A percentile compares a stretch with the other conserved stretches of the same genome.
Evolutionary conservation across 2,329 filamentous ascomycete species (phyloP).

Genomic region (Apiospora arundinis): DNA sequence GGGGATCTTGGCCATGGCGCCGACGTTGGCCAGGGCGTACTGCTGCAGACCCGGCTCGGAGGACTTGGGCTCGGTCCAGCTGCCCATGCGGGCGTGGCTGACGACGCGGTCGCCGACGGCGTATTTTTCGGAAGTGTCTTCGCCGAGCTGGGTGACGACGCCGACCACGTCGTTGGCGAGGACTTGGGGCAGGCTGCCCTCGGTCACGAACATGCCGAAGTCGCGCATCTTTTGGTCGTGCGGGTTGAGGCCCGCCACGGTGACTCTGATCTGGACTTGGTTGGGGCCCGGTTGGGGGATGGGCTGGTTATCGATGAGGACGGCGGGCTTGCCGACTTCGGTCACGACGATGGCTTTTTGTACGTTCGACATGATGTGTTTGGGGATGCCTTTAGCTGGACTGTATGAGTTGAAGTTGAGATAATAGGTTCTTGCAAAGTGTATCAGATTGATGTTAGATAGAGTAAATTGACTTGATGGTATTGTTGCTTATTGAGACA

Average conservation of each 20-base stretch:
- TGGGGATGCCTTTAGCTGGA: not conserved
- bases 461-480: not conserved
- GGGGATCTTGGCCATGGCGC: conserved; percentile 60
- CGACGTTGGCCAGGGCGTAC: conserved; percentile 95
- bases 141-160: conserved; percentile 37
- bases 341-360: conserved; percentile 37
- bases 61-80: conserved; percentile 8
- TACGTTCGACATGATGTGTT: conserved; percentile 18
- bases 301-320: conserved; percentile 30
- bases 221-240: conserved; percentile 48
- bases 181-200: conserved; percentile 39
- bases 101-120: conserved; percentile 43
- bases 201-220: conserved; percentile 42
- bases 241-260: conserved; percentile 38
- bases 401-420: not conserved
- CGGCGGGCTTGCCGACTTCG: conserved; percentile 35
- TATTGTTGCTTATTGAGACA: not conserved
- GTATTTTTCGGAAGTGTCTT: conserved; percentile 34
- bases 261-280: conserved; percentile 46
- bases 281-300: conserved; percentile 39
- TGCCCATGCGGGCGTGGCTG: conserved; percentile 31
- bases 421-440: not conserved
- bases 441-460: not conserved
- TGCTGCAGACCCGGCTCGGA: conserved; percentile 62
- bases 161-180: conserved; percentile 45